Percentiles rank a stretch among this genome's conserved stretches.
Conservation (phyloP, 106 monocot species). For the Ottelia alismoides region DNA sequence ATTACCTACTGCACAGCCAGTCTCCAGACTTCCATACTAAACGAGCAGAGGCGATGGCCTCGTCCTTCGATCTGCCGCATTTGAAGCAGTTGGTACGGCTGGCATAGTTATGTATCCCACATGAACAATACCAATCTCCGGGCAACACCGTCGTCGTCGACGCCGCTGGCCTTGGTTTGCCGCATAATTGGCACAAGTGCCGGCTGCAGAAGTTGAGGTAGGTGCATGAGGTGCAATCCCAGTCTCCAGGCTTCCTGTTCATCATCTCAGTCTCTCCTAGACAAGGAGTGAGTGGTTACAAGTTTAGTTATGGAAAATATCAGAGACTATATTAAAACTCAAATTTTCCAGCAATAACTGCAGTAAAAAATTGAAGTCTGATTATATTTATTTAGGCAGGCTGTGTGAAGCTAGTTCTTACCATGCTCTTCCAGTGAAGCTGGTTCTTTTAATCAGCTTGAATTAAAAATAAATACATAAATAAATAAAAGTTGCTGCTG, state of each 20-base stretch:
- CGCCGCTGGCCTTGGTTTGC: conserved; percentile 7
- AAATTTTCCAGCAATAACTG: too few relatives aligned
- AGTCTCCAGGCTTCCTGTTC: conserved; percentile 38
- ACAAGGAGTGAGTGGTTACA: too few relatives aligned
- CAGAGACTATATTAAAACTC: too few relatives aligned
- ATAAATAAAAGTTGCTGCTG: too few relatives aligned
- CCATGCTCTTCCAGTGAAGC: too few relatives aligned
- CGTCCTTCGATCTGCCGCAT: conserved; percentile 20
- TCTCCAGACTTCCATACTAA: conserved; percentile 18
- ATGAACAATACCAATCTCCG: conserved; percentile 35
- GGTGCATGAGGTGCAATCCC: conserved; percentile 29
- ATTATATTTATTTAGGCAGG: too few relatives aligned
- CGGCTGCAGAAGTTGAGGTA: conserved; percentile 37
- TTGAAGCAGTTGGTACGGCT: conserved; percentile 33
- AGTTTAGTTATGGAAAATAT: too few relatives aligned
- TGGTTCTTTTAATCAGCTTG: too few relatives aligned
- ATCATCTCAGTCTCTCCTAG: too few relatives aligned
- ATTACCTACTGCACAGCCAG: conserved; percentile 23
- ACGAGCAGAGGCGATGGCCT: not conserved
- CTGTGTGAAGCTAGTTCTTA: too few relatives aligned
- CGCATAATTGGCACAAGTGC: conserved; percentile 26
- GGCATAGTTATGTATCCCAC: conserved; percentile 34
- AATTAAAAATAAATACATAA: too few relatives aligned
- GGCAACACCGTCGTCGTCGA: conserved; percentile 9
- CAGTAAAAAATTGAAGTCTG: too few relatives aligned